phyloP scores from a whole-genome alignment of 2,329 filamentous ascomycete genomes.

The Cordyceps farinosa region DNA sequence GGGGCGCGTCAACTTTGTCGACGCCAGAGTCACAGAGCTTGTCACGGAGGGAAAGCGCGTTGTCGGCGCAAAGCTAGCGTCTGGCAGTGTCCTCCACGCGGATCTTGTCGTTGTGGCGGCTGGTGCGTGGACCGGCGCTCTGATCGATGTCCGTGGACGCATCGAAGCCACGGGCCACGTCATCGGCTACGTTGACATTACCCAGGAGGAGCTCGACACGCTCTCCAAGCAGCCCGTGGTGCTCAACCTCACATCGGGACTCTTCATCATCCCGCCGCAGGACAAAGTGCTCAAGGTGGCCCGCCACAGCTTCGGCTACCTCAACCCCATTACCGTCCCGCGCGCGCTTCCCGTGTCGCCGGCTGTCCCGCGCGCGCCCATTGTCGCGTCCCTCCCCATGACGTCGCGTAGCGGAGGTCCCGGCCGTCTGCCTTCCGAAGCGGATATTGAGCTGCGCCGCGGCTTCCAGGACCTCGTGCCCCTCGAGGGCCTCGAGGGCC shows the following conservation, averaged over 20 bases:
- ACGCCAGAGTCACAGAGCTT: slow-evolving; percentile 45
- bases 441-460: slow-evolving; percentile 55
- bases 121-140: slow-evolving; percentile 78
- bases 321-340: slow-evolving; percentile 45
- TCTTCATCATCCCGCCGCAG: slow-evolving; percentile 70
- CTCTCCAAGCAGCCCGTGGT: slow-evolving; percentile 67
- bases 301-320: slow-evolving; percentile 66
- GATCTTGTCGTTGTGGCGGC: slow-evolving; percentile 77
- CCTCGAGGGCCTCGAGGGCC: slow-evolving; percentile 47
- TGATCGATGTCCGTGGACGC: slow-evolving; percentile 74
- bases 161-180: slow-evolving; percentile 79
- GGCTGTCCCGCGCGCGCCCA: slow-evolving; percentile 26
- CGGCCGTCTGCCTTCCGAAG: slow-evolving; percentile 55
- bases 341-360: slow-evolving; percentile 32
- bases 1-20: slow-evolving; percentile 53
- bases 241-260: slow-evolving; percentile 66
- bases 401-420: slow-evolving; percentile 38
- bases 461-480: slow-evolving; percentile 62
- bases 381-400: slow-evolving; percentile 35
- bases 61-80: slow-evolving; percentile 50
- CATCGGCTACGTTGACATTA: slow-evolving; percentile 73
- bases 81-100: slow-evolving; percentile 44
- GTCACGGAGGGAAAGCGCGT: slow-evolving; percentile 37
- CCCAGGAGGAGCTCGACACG: slow-evolving; percentile 62
- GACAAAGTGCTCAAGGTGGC: slow-evolving; percentile 64